These are phyloP conservation scores for Vickermania ingenoplastis DNA, from an alignment of 208 protist species.

Conservation along the genomic window DNA sequence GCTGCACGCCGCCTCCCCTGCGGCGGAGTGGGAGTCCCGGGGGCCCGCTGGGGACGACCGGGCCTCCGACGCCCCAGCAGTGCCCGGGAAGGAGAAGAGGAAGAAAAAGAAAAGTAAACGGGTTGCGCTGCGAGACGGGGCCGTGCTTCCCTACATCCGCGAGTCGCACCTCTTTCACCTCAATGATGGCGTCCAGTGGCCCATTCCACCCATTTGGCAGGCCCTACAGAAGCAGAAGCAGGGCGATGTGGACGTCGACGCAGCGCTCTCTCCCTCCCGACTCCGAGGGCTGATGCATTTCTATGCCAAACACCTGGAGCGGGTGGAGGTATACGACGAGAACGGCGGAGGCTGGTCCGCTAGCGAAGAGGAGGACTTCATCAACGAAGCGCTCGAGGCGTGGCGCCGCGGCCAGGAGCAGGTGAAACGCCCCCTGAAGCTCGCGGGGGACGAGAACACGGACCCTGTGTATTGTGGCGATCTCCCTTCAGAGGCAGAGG, in stretches of 20 bases:
- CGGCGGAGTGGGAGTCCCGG: background rate
- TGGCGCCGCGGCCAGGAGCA: background rate
- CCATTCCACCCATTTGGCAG: constrained; percentile 35
- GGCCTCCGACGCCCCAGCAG: too few relatives aligned
- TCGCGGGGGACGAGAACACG: constrained; percentile 3
- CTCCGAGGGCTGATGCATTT: constrained; percentile 13
- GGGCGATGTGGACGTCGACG: background rate
- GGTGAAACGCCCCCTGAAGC: background rate
- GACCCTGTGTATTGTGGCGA: background rate
- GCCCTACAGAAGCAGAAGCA: background rate
- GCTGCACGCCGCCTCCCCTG: background rate
- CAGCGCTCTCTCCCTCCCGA: background rate
- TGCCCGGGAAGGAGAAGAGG: too few relatives aligned
- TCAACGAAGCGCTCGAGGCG: constrained; percentile 5
- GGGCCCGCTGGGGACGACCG: too few relatives aligned
- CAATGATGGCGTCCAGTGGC: constrained; percentile 69
- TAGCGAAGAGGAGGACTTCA: constrained; percentile 20
- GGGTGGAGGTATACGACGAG: constrained; percentile 66
- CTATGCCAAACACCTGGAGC: constrained; percentile 46
- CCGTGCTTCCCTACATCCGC: background rate
- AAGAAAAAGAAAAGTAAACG: too few relatives aligned
- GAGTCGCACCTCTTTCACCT: constrained; percentile 68
- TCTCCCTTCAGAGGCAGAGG: background rate
- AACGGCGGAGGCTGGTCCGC: constrained; percentile 11
- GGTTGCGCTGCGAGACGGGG: too few relatives aligned